Evolutionary conservation across 2,329 filamentous ascomycete genomes (phyloP).

Genomic region (Colletotrichum magnum): DNA sequence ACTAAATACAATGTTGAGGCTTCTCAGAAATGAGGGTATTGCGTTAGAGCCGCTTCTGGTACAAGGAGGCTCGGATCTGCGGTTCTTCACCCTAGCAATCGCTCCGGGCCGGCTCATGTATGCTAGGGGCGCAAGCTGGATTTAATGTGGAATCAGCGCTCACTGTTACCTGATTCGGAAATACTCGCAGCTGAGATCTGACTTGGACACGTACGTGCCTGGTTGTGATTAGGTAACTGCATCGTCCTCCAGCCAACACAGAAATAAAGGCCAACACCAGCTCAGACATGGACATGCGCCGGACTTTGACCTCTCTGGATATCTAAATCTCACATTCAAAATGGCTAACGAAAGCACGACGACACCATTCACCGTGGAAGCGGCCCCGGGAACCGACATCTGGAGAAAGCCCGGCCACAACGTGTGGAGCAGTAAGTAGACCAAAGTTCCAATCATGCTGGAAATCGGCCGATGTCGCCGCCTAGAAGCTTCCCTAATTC

Average conservation of each 20-base stretch:
- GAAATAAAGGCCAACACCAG: neutral
- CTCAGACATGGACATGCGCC: too few relatives aligned
- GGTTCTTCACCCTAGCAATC: too few relatives aligned
- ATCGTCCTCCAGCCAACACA: neutral
- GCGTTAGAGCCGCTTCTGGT: too few relatives aligned
- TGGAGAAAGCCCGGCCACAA: slow-evolving; percentile 77
- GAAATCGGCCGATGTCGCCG: neutral
- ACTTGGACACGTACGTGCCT: neutral
- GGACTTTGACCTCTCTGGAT: neutral
- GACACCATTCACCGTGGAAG: slow-evolving; percentile 64
- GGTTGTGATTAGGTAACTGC: neutral
- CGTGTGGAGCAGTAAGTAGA: slow-evolving; percentile 70
- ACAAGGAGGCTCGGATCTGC: too few relatives aligned
- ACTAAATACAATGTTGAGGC: too few relatives aligned
- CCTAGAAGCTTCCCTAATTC: neutral
- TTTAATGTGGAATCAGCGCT: neutral
- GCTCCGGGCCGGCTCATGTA: too few relatives aligned
- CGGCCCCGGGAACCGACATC: slow-evolving; percentile 76
- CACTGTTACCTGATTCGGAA: neutral
- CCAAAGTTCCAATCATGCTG: neutral
- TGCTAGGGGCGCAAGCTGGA: neutral
- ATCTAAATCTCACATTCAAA: neutral
- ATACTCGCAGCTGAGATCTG: neutral
- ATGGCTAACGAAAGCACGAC: neutral
- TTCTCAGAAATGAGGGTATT: too few relatives aligned